phyloP scores from a whole-genome alignment of 2,329 filamentous ascomycete species.

The Paramyrothecium roridum region DNA sequence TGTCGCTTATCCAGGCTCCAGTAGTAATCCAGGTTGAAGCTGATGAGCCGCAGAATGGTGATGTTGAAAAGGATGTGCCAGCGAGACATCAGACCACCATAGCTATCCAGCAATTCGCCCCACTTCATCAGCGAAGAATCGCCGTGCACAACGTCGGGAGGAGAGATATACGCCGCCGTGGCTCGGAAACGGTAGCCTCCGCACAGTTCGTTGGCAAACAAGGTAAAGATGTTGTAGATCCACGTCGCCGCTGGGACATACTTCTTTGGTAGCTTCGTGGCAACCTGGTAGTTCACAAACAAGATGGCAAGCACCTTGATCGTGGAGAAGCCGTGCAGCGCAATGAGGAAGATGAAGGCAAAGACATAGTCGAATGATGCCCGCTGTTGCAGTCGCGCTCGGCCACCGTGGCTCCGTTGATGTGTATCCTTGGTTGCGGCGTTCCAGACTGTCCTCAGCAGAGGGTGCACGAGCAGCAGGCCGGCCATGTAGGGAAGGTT shows the following conservation, averaged over 20 bases:
- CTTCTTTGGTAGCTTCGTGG: conserved; percentile 64
- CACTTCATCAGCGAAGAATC: conserved; percentile 50
- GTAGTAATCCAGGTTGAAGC: conserved; percentile 96
- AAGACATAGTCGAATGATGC: conserved; percentile 81
- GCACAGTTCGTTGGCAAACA: conserved; percentile 88
- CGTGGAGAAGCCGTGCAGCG: conserved; percentile 80
- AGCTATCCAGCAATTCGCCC: conserved; percentile 72
- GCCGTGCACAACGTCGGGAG: conserved; percentile 29
- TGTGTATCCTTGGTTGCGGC: conserved; percentile 37
- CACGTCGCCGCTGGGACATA: conserved; percentile 77
- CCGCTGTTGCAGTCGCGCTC: conserved; percentile 63
- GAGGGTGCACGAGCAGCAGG: conserved; percentile 74
- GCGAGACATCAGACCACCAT: conserved; percentile 77
- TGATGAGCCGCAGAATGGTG: conserved; percentile 86
- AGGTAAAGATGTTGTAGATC: conserved; percentile 79
- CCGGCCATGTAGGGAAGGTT: conserved; percentile 80
- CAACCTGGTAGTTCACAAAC: conserved; percentile 76
- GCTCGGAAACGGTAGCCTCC: conserved; percentile 70
- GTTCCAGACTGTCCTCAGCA: conserved; percentile 73
- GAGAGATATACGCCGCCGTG: conserved; percentile 52
- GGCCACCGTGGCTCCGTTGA: conserved; percentile 36
- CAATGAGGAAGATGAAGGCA: conserved; percentile 72
- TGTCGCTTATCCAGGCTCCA: conserved; percentile 72
- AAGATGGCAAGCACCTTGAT: conserved; percentile 81
- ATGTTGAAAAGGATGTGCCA: conserved; percentile 99